Conservation (phyloP, 148 eudicot species). For the Euryodendron excelsum region DNA sequence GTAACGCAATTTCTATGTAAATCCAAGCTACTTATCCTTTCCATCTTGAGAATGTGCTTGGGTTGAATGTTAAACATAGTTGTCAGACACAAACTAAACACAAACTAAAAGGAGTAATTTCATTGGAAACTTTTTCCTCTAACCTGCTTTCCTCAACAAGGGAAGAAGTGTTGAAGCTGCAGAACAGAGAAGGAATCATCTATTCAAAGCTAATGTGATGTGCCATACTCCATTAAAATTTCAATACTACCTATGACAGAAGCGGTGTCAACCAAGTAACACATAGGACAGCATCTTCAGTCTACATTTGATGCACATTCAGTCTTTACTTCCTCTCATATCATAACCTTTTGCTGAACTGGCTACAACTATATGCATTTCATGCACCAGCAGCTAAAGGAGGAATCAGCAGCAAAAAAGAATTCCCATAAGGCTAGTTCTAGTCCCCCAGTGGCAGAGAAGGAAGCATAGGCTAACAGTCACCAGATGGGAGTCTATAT, state of each 20-base stretch:
- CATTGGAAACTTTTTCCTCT: neutral
- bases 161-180: neutral
- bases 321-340: neutral
- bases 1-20: neutral
- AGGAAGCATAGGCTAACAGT: neutral
- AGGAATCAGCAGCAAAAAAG: neutral
- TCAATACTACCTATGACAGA: neutral
- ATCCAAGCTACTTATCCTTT: neutral
- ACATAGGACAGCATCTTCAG: neutral
- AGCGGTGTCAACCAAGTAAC: neutral
- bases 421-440: neutral
- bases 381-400: neutral
- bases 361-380: conserved; percentile 1
- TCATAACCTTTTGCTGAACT: neutral
- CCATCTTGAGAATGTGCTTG: neutral
- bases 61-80: too few species aligned
- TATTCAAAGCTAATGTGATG: neutral
- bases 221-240: neutral
- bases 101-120: neutral
- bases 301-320: neutral
- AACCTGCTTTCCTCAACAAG: neutral
- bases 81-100: too few species aligned
- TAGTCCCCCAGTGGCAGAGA: neutral
- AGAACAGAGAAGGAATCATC: neutral
- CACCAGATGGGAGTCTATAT: neutral